Evolutionary conservation across 2,329 filamentous ascomycete genomes (phyloP).

Genomic region (Pseudocercospora ulei): DNA sequence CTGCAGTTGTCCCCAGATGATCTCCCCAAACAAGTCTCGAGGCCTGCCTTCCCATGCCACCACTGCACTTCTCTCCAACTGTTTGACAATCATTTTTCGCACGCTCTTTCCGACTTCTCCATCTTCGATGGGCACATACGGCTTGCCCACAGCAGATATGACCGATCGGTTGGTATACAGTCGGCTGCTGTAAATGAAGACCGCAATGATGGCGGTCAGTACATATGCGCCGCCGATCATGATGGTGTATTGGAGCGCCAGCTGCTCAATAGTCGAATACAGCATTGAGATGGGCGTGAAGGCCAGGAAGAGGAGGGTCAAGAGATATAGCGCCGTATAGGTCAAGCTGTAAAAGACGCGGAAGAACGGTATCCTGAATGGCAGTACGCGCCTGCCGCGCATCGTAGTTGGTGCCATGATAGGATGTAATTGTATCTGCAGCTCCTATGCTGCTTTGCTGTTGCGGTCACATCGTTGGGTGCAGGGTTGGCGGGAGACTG

Average conservation of each 20-base stretch:
- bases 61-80: slow-evolving; percentile 65
- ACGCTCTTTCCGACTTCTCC: slow-evolving; percentile 69
- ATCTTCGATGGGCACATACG: slow-evolving; percentile 76
- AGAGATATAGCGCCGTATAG: slow-evolving; percentile 65
- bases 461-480: slow-evolving; percentile 16
- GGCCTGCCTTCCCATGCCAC: slow-evolving; percentile 72
- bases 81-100: slow-evolving; percentile 61
- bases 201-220: slow-evolving; percentile 58
- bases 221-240: slow-evolving; percentile 68
- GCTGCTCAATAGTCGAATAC: slow-evolving; percentile 59
- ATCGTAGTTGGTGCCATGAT: slow-evolving; percentile 17
- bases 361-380: slow-evolving; percentile 52
- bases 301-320: slow-evolving; percentile 64
- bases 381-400: slow-evolving; percentile 24
- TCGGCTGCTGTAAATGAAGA: slow-evolving; percentile 71
- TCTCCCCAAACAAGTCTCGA: slow-evolving; percentile 44
- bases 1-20: slow-evolving; percentile 27
- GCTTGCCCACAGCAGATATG: slow-evolving; percentile 72
- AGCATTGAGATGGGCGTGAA: slow-evolving; percentile 71
- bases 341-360: slow-evolving; percentile 66
- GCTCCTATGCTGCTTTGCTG: slow-evolving; percentile 14
- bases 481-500: too few species aligned
- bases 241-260: slow-evolving; percentile 69
- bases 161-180: slow-evolving; percentile 76
- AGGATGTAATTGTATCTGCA: slow-evolving; percentile 10